Evolutionary conservation across 768 basidiomycete genomes (phyloP).

Genomic region (Collybia sordida): DNA sequence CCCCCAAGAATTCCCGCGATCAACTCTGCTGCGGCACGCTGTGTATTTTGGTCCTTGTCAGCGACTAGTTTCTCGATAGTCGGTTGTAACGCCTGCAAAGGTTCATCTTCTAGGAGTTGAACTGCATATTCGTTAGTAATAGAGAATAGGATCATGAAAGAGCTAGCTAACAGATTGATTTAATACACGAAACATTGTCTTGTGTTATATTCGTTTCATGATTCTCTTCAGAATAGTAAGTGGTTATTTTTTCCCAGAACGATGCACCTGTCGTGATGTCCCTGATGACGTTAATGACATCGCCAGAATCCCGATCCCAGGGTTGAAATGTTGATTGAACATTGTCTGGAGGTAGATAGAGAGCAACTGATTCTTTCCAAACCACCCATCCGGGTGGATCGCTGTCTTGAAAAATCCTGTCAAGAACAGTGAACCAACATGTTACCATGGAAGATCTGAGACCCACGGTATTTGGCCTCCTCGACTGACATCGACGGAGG

Average conservation of each 20-base stretch:
- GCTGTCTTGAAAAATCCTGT: conserved; percentile 56
- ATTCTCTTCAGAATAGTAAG: conserved; percentile 78
- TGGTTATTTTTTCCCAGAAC: conserved; percentile 72
- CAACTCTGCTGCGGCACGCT: conserved; percentile 84
- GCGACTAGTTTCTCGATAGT: conserved; percentile 61
- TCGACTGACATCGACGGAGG: conserved; percentile 40
- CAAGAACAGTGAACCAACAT: conserved; percentile 1
- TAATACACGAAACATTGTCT: conserved; percentile 71
- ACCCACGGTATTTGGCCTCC: conserved; percentile 46
- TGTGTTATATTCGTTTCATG: conserved; percentile 60
- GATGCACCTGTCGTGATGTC: conserved; percentile 41
- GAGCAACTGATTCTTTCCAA: conserved; percentile 46
- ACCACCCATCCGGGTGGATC: conserved; percentile 68
- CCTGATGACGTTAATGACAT: conserved; percentile 50
- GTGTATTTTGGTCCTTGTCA: conserved; percentile 82
- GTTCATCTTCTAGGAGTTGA: conserved; percentile 76
- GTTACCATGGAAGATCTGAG: not conserved
- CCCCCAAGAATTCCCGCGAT: conserved; percentile 72
- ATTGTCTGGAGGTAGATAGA: conserved; percentile 48
- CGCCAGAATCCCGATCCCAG: conserved; percentile 57
- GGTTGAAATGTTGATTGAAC: conserved; percentile 51
- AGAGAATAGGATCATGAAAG: not conserved
- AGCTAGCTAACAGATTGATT: conserved; percentile 64
- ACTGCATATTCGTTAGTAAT: conserved; percentile 36
- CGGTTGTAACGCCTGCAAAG: conserved; percentile 61